Conservation (phyloP, 805 yeast species). For the Candida ovalis region DNA sequence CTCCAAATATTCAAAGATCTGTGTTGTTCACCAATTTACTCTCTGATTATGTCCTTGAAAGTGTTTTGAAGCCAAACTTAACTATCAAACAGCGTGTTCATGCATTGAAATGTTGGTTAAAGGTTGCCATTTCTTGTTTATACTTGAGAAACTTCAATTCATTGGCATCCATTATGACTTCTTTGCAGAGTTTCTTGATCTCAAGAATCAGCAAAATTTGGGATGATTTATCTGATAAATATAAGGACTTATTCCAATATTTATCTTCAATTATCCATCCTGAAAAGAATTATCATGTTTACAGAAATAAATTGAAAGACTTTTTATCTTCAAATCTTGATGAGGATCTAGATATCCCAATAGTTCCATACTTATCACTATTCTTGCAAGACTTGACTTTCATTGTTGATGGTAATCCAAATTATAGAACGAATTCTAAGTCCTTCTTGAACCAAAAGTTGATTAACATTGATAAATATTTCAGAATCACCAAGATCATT, state of each 20-base stretch:
- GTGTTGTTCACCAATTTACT: slow-evolving; percentile 67
- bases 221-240: slow-evolving; percentile 55
- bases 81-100: slow-evolving; percentile 46
- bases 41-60: slow-evolving; percentile 70
- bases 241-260: slow-evolving; percentile 57
- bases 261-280: slow-evolving; percentile 70
- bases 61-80: slow-evolving; percentile 53
- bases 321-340: slow-evolving; percentile 45
- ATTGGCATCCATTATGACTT: slow-evolving; percentile 72
- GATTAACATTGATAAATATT: slow-evolving; percentile 71
- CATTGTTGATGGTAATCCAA: slow-evolving; percentile 78
- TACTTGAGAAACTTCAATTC: slow-evolving; percentile 76
- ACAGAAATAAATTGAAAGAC: slow-evolving; percentile 58
- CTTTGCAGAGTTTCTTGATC: slow-evolving; percentile 68
- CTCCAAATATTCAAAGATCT: slow-evolving; percentile 61
- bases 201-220: slow-evolving; percentile 61
- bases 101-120: slow-evolving; percentile 66
- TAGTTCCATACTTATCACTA: slow-evolving; percentile 72
- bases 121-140: slow-evolving; percentile 66
- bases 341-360: slow-evolving; percentile 47
- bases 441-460: slow-evolving; percentile 52
- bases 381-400: slow-evolving; percentile 78
- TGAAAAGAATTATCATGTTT: slow-evolving; percentile 65
- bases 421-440: slow-evolving; percentile 52
- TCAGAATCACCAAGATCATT: slow-evolving; percentile 60